These are phyloP conservation scores for Fusarium nisikadoi DNA, from an alignment of 2,329 filamentous ascomycete genomes.

Conservation along the genomic window DNA sequence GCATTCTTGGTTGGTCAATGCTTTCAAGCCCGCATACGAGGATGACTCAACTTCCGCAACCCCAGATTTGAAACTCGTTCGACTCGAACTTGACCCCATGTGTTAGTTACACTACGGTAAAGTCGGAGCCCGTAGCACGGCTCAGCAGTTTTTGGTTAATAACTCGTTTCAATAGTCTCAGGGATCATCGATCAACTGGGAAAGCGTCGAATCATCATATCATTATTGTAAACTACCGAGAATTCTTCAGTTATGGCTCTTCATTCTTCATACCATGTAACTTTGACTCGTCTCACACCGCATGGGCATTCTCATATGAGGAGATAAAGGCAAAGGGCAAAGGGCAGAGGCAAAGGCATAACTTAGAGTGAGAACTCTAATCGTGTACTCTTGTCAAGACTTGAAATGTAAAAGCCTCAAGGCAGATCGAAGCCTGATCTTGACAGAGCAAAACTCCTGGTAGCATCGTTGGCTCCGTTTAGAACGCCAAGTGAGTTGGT, in stretches of 20 bases:
- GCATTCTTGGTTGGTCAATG: conserved; percentile 50
- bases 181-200: background rate
- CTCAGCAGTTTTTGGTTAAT: background rate
- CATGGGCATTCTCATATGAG: background rate
- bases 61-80: conserved; percentile 40
- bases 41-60: conserved; percentile 48
- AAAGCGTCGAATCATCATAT: conserved; percentile 1
- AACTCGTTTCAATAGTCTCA: background rate
- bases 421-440: background rate
- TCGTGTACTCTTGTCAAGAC: background rate
- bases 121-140: conserved; percentile 1
- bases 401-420: background rate
- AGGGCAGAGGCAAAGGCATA: background rate
- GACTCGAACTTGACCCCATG: conserved; percentile 1
- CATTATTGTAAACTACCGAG: background rate
- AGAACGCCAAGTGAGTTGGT: background rate
- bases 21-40: conserved; percentile 27
- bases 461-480: background rate
- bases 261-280: conserved; percentile 2
- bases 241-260: conserved; percentile 1
- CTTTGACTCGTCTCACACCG: background rate
- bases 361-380: background rate
- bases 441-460: background rate
- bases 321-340: background rate
- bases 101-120: background rate